A percentile compares a stretch with the other conserved stretches of the same genome.
Evolutionary conservation across 495 filamentous ascomycete genomes (phyloP).

Genomic region (Coniosporium apollinis): DNA sequence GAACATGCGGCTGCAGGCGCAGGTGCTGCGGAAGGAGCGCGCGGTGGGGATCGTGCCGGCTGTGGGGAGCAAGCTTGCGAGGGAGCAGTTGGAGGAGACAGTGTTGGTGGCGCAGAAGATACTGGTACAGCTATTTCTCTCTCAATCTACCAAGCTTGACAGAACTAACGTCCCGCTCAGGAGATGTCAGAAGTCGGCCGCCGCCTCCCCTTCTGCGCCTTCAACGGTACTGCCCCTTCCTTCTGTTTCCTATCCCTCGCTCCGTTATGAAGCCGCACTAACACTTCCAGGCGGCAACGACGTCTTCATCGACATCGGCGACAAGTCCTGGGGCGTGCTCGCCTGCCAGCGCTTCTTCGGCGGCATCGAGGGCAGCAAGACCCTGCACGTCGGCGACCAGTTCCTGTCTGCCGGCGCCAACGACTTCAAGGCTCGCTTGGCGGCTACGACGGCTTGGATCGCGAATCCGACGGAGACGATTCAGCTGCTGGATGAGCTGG

Average conservation of each 20-base stretch:
- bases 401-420: conserved; percentile 92
- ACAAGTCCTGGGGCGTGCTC: conserved; percentile 88
- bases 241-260: not conserved
- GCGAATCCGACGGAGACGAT: conserved; percentile 84
- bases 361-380: conserved; percentile 40
- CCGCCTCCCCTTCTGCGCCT: conserved; percentile 84
- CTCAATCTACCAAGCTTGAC: too few relatives aligned
- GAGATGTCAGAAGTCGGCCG: conserved; percentile 57
- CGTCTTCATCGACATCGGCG: conserved; percentile 97
- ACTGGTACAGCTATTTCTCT: too few relatives aligned
- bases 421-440: conserved; percentile 73
- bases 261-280: not conserved
- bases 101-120: conserved; percentile 87
- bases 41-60: conserved; percentile 79
- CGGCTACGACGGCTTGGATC: conserved; percentile 71
- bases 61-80: conserved; percentile 45
- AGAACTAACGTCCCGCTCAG: too few relatives aligned
- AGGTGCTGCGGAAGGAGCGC: conserved; percentile 73
- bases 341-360: conserved; percentile 89
- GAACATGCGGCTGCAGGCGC: conserved; percentile 59
- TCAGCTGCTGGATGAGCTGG: conserved; percentile 67
- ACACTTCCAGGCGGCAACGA: conserved; percentile 54
- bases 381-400: conserved; percentile 86
- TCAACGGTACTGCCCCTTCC: conserved; percentile 49
- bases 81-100: conserved; percentile 89